Evolutionary conservation across 192 early-diverging fungal species (phyloP).

Genomic region (Backusella australiensis): DNA sequence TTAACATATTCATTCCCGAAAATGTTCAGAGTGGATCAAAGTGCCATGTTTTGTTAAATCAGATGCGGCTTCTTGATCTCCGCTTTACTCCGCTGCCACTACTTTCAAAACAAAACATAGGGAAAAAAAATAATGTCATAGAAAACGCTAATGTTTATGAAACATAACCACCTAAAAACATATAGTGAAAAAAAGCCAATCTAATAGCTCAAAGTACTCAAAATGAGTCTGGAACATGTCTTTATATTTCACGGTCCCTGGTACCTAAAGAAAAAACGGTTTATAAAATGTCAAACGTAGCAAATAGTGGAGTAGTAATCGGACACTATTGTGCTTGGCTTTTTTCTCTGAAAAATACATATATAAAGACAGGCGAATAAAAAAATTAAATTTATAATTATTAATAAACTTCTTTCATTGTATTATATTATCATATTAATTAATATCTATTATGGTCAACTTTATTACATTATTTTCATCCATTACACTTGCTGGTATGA

Average conservation of each 20-base stretch:
- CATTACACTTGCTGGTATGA: conserved; percentile 3
- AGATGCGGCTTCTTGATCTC: background rate
- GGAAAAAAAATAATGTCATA: background rate
- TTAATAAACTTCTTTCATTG: background rate
- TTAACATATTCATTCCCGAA: background rate
- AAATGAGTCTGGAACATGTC: conserved; percentile 1
- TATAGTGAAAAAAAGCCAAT: background rate
- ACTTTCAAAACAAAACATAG: background rate
- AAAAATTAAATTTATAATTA: background rate
- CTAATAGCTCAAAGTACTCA: background rate
- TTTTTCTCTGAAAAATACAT: background rate
- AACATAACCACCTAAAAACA: background rate
- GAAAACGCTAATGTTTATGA: background rate
- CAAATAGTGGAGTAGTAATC: background rate
- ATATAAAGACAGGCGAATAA: background rate
- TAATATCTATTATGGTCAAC: background rate
- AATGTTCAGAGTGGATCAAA: background rate
- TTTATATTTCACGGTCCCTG: background rate
- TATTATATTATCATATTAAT: background rate
- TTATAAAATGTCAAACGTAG: background rate
- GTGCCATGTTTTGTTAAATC: background rate
- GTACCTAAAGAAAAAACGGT: background rate
- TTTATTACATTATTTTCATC: background rate
- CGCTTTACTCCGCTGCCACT: background rate
- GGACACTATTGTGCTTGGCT: background rate